Conservation (phyloP, 2,329 filamentous ascomycete species). For the Talaromyces sp. region DNA sequence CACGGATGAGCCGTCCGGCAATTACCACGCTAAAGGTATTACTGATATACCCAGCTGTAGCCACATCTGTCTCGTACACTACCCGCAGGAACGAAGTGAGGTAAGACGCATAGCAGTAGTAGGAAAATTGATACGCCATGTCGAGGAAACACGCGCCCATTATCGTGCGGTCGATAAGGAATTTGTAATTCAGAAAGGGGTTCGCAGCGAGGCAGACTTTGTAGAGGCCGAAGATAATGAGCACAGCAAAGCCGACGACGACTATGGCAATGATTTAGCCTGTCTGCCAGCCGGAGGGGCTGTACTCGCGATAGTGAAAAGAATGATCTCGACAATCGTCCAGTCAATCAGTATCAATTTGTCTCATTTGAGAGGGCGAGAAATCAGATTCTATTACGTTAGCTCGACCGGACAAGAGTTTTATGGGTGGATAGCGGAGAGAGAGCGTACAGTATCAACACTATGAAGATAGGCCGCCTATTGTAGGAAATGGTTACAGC, state of each 20-base stretch:
- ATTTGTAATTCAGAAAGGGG: conserved; percentile 52
- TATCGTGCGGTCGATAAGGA: conserved; percentile 39
- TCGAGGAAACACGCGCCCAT: conserved; percentile 24
- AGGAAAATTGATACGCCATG: conserved; percentile 35
- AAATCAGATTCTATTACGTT: conserved; percentile 30
- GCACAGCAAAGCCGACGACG: conserved; percentile 52
- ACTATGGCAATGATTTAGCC: conserved; percentile 48
- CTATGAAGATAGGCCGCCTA: conserved; percentile 35
- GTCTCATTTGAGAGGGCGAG: not conserved
- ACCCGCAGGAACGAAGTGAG: conserved; percentile 37
- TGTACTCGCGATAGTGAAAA: conserved; percentile 36
- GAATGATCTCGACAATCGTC: conserved; percentile 50
- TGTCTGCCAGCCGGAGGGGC: conserved; percentile 24
- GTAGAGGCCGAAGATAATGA: conserved; percentile 53
- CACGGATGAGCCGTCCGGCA: conserved; percentile 48
- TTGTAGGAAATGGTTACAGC: conserved; percentile 33
- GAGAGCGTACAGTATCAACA: conserved; percentile 44
- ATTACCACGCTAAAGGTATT: conserved; percentile 51
- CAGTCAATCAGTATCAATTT: conserved; percentile 28
- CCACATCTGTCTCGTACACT: conserved; percentile 31
- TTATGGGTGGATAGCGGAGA: too few relatives aligned
- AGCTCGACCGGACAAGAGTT: not conserved
- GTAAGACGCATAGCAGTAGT: conserved; percentile 30
- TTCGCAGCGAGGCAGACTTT: conserved; percentile 53
- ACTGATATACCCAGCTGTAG: conserved; percentile 41